Evolutionary conservation across 208 protist species (phyloP), one percentile per base, ranked within the genome.

Genomic region (Wallacemonas sp.): DNA sequence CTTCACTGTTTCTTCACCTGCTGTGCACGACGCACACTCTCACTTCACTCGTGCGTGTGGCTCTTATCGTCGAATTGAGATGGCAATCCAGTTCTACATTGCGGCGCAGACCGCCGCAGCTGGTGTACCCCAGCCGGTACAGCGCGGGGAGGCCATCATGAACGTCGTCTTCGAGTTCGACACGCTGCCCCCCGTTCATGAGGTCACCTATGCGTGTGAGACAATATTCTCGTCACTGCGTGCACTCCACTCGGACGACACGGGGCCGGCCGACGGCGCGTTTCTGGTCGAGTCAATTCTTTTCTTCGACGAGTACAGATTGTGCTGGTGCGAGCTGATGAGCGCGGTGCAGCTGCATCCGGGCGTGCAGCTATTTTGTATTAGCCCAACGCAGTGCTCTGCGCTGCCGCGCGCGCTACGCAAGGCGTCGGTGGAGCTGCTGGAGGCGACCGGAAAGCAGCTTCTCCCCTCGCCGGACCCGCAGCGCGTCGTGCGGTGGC

Each of bases 131-230:
- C 19, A 68, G 2, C 55, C 61, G 27, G 46, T 69, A 1, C 53
- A 64, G 33, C 32, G 39, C 22, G 66, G 63, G 34, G 46, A 65
- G 26, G 3, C n/a, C 0, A 71, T 50, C 19, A 38, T 44, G 19
- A 89, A 91, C 75, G 54, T 89, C 36, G 66, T 73, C 32, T 54
- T 93, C 17, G 61, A 73, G 19, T 95, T 92, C 37, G 39, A 46
- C n/a, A 26, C n/a, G 8, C 66, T 48, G 10, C 86, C 86, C 12
- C 68, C 84, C 4, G 55, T 95, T 19, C 74, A 84, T 58, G 72
- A 77, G n/a, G 52, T 95, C 27, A 69, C 66, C 30, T 53, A 19
- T 41, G 81, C 85, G 5, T 65, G 76, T 22, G 85, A 92, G 71
- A 45, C 62, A n/a, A 62, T 85, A 33, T 73, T 86, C 33, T 76